Evolutionary conservation across 2,329 filamentous ascomycete genomes (phyloP).

Genomic region (Cladosporium halotolerans): DNA sequence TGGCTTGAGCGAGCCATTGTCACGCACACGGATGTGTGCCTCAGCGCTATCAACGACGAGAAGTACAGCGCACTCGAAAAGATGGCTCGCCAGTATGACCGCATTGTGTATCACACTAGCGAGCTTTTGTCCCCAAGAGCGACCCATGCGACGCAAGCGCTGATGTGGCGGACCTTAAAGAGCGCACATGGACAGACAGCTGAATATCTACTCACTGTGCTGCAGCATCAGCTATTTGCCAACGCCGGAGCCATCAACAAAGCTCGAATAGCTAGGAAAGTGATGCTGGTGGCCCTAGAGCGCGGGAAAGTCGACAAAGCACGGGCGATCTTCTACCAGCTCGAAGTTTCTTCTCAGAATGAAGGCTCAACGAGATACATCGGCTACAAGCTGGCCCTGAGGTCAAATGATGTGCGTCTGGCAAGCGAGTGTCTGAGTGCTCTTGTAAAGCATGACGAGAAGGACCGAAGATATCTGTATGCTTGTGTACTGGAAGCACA

Average conservation of each 20-base stretch:
- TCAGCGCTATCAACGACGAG: not conserved
- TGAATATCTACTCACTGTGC: conserved; percentile 60
- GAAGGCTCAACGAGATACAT: conserved; percentile 24
- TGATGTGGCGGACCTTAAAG: conserved; percentile 65
- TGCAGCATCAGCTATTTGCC: conserved; percentile 61
- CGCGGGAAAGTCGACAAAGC: conserved; percentile 51
- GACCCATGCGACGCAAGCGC: conserved; percentile 60
- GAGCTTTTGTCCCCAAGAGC: conserved; percentile 52
- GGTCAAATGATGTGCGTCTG: conserved; percentile 33
- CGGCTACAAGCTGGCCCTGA: conserved; percentile 25
- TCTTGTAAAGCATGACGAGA: conserved; percentile 49
- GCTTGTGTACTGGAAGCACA: conserved; percentile 76
- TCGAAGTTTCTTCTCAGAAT: conserved; percentile 40
- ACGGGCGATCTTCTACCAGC: conserved; percentile 49
- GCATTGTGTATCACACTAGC: conserved; percentile 41
- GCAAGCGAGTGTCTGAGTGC: conserved; percentile 57
- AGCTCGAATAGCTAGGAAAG: conserved; percentile 60
- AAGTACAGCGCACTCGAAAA: not conserved
- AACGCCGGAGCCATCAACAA: conserved; percentile 60
- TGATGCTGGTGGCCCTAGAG: conserved; percentile 63
- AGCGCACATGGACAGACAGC: not conserved
- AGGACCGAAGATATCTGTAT: conserved; percentile 62
- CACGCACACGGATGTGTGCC: conserved; percentile 39
- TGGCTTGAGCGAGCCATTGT: conserved; percentile 68
- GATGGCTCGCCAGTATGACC: conserved; percentile 30